Conservation (phyloP, 2,329 filamentous ascomycete species). For the Apiospora saccharicola region DNA sequence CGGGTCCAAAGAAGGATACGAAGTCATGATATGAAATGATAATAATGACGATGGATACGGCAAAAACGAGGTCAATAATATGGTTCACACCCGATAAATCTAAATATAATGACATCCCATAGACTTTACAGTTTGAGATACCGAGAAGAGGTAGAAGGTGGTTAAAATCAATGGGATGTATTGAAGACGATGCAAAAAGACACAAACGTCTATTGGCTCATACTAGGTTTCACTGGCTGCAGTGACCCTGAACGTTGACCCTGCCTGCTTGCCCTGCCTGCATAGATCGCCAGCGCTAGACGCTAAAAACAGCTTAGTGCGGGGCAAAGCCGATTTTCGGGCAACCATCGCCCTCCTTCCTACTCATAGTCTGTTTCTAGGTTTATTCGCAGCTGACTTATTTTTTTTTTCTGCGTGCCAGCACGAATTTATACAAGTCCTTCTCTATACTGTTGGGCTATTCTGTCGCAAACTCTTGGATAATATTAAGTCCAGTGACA, state of each 20-base stretch:
- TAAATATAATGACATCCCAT: neutral
- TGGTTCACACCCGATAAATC: neutral
- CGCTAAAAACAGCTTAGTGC: constrained; percentile 14
- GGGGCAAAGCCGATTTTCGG: constrained; percentile 23
- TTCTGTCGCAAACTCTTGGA: neutral
- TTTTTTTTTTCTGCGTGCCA: constrained; percentile 3
- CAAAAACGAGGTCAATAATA: neutral
- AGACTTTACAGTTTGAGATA: neutral
- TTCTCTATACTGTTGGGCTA: neutral
- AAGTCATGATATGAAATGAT: constrained; percentile 9
- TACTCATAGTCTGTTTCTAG: constrained; percentile 1
- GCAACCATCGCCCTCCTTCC: constrained; percentile 17
- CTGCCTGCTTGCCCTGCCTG: neutral
- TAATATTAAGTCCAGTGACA: neutral
- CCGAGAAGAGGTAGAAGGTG: neutral
- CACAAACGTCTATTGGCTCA: no score
- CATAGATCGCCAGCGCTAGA: constrained; percentile 10
- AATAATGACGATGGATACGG: neutral
- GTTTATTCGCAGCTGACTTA: neutral
- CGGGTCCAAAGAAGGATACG: neutral
- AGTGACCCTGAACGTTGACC: constrained; percentile 2
- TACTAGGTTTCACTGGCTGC: neutral
- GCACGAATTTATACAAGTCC: neutral
- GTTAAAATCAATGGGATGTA: neutral
- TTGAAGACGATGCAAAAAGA: neutral